A percentile compares a stretch with the other conserved stretches of the same genome.
Conservation (phyloP, 148 eudicot species). For the Heliosperma pusillum region DNA sequence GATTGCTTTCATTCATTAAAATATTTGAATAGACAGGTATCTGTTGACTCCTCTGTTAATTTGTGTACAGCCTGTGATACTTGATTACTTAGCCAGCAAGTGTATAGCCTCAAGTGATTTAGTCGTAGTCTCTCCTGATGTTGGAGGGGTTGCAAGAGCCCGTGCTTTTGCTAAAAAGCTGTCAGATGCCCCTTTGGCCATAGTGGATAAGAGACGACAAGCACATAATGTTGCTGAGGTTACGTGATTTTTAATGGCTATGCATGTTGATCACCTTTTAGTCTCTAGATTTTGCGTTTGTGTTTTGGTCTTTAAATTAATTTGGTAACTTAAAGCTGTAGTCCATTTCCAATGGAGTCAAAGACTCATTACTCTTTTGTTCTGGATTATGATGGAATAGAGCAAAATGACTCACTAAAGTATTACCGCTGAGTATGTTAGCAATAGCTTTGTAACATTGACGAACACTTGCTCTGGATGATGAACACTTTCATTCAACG, state of each 20-base stretch:
- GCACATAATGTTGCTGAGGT: conserved; percentile 95
- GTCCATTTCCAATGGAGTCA: too few relatives aligned
- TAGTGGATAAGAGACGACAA: conserved; percentile 92
- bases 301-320: background rate
- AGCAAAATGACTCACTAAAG: too few relatives aligned
- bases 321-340: background rate
- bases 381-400: too few relatives aligned
- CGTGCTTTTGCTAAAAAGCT: conserved; percentile 94
- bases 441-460: too few relatives aligned
- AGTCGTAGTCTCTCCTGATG: conserved; percentile 97
- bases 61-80: conserved; percentile 65
- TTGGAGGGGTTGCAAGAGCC: conserved; percentile 98
- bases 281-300: background rate
- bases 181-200: conserved; percentile 94
- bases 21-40: background rate
- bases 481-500: too few relatives aligned
- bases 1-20: background rate
- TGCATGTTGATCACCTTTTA: background rate
- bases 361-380: too few relatives aligned
- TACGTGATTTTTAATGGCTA: background rate
- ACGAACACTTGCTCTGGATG: too few relatives aligned
- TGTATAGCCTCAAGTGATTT: conserved; percentile 63
- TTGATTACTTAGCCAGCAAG: conserved; percentile 98
- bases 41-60: conserved; percentile 8
- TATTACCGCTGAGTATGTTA: too few relatives aligned